Percentiles rank a stretch among this genome's conserved stretches.
Evolutionary conservation across 2,329 filamentous ascomycete species (phyloP).

Genomic region (Aspergillus brunneoviolaceus): DNA sequence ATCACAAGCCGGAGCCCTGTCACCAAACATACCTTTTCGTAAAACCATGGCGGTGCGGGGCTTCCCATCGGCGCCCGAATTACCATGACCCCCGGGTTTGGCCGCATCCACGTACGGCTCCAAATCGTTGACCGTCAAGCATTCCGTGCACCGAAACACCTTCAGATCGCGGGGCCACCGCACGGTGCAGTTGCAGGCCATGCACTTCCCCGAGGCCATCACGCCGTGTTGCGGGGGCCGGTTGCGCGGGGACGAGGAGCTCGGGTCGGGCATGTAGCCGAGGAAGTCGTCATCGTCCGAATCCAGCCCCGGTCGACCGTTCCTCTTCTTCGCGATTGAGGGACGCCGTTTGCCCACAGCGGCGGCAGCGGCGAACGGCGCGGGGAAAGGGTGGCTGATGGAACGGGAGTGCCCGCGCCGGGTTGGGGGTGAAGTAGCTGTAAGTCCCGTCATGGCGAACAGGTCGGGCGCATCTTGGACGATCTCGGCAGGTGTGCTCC

Average conservation of each 20-base stretch:
- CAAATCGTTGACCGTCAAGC: constrained; percentile 81
- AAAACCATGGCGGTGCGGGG: constrained; percentile 13
- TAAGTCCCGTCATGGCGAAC: constrained; percentile 21
- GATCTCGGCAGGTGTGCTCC: constrained; percentile 20
- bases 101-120: constrained; percentile 42
- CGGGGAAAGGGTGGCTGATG: constrained; percentile 77
- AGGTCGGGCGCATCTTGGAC: constrained; percentile 28
- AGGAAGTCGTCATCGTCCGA: constrained; percentile 34
- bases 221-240: constrained; percentile 48
- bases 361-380: constrained; percentile 61
- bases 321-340: constrained; percentile 45
- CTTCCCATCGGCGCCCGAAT: constrained; percentile 23
- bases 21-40: constrained; percentile 25
- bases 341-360: constrained; percentile 54
- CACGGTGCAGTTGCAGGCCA: constrained; percentile 80
- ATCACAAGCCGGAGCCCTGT: background rate
- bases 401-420: constrained; percentile 59
- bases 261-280: constrained; percentile 32
- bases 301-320: constrained; percentile 43
- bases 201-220: constrained; percentile 71
- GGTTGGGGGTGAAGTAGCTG: constrained; percentile 19
- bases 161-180: constrained; percentile 73
- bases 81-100: constrained; percentile 17
- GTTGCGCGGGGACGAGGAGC: constrained; percentile 43
- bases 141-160: constrained; percentile 79